phyloP scores from a whole-genome alignment of 2,329 filamentous ascomycete genomes.

The Xylaria sp. region DNA sequence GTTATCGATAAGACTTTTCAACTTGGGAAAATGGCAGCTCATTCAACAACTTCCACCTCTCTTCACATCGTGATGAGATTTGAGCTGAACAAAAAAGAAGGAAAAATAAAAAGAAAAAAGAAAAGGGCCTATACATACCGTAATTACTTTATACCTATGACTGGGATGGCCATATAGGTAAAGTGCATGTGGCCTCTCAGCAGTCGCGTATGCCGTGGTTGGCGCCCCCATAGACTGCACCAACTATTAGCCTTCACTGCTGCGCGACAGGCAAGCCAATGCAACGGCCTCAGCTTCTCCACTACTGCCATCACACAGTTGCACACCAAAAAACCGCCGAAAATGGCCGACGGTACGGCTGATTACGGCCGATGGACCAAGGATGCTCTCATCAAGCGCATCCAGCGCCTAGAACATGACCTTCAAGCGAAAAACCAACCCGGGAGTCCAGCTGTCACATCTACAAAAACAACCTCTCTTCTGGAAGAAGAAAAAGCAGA shows the following conservation, averaged over 20 bases:
- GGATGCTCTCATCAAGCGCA: conserved; percentile 73
- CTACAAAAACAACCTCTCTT: conserved; percentile 13
- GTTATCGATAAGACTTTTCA: conserved; percentile 45
- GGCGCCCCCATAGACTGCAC: conserved; percentile 40
- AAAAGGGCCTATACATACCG: neutral
- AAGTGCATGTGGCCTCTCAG: conserved; percentile 44
- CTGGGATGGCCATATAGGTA: neutral
- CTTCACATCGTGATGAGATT: neutral
- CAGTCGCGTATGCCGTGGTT: conserved; percentile 38
- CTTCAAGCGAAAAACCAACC: conserved; percentile 30
- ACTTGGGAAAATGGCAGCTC: neutral
- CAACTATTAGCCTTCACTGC: conserved; percentile 20
- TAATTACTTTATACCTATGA: neutral
- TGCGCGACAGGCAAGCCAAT: conserved; percentile 33
- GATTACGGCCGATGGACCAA: conserved; percentile 76
- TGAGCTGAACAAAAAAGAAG: neutral
- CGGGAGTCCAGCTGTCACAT: conserved; percentile 1
- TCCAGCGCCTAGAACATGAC: conserved; percentile 74
- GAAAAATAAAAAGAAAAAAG: neutral
- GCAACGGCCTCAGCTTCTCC: conserved; percentile 37
- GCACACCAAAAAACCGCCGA: conserved; percentile 21
- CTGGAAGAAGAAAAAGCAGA: neutral
- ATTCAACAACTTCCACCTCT: neutral
- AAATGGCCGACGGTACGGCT: conserved; percentile 45
- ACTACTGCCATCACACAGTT: conserved; percentile 34